Conservation (phyloP, 495 filamentous ascomycete genomes). For the Tuber indicum region DNA sequence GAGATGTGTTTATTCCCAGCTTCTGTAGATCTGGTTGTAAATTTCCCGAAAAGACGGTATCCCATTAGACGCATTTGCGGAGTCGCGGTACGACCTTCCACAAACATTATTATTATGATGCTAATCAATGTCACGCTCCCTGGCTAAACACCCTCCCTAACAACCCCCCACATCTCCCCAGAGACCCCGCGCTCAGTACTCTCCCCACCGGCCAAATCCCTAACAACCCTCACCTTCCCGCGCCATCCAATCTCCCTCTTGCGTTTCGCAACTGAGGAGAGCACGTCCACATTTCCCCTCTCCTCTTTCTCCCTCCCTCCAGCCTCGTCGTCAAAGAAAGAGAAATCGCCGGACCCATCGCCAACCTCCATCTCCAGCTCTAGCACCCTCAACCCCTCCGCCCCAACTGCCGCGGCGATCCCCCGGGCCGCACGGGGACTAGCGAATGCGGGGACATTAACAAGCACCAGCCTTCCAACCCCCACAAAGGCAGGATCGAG, state of each 20-base stretch:
- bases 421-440: background rate
- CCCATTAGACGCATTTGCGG: background rate
- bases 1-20: background rate
- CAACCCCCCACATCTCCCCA: constrained; percentile 35
- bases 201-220: constrained; percentile 29
- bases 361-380: constrained; percentile 32
- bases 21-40: background rate
- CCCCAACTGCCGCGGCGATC: constrained; percentile 7
- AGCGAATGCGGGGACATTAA: constrained; percentile 10
- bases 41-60: background rate
- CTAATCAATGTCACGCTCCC: background rate
- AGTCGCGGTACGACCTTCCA: background rate
- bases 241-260: constrained; percentile 10
- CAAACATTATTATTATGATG: background rate
- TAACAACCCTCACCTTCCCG: constrained; percentile 31
- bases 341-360: constrained; percentile 27
- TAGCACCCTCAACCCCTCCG: constrained; percentile 12
- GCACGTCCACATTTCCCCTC: constrained; percentile 13
- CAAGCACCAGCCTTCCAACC: constrained; percentile 27
- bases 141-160: constrained; percentile 27
- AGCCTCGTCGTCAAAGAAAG: constrained; percentile 30
- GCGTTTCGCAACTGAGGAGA: constrained; percentile 17
- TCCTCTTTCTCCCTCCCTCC: constrained; percentile 14
- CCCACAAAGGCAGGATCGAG: background rate
- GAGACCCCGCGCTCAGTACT: constrained; percentile 27